Evolutionary conservation across 2,329 filamentous ascomycete species (phyloP).

Genomic region (Colletotrichum cuscutae): DNA sequence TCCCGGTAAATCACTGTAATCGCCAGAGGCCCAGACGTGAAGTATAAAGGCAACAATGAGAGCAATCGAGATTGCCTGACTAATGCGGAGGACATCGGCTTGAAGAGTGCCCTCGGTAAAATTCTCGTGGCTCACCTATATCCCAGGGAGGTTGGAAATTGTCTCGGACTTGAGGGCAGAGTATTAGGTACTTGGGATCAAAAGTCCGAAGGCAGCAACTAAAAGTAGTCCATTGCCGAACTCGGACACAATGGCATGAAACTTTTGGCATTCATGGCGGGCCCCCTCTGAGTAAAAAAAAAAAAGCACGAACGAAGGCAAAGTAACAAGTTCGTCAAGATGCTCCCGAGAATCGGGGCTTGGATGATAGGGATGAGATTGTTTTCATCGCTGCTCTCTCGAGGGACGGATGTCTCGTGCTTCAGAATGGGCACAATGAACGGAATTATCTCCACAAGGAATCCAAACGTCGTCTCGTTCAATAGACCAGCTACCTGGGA

Average conservation of each 20-base stretch:
- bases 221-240: conserved; percentile 73
- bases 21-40: conserved; percentile 53
- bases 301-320: conserved; percentile 77
- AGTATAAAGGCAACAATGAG: conserved; percentile 68
- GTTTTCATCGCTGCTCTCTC: conserved; percentile 44
- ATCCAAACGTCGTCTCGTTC: conserved; percentile 64
- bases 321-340: conserved; percentile 74
- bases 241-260: conserved; percentile 75
- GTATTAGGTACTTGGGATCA: conserved; percentile 49
- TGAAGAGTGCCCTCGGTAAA: conserved; percentile 51
- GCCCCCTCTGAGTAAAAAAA: conserved; percentile 63
- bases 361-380: conserved; percentile 69
- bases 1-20: too few species aligned
- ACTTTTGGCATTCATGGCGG: conserved; percentile 66
- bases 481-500: conserved; percentile 70
- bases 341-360: conserved; percentile 75
- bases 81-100: conserved; percentile 65
- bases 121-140: conserved; percentile 38
- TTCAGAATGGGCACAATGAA: conserved; percentile 70
- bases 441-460: conserved; percentile 74
- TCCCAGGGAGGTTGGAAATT: conserved; percentile 36
- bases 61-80: conserved; percentile 70
- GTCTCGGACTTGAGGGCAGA: conserved; percentile 46
- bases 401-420: conserved; percentile 34
- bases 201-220: conserved; percentile 59